Conservation (phyloP, 2,329 filamentous ascomycete genomes). For the Fusarium lateritium region DNA sequence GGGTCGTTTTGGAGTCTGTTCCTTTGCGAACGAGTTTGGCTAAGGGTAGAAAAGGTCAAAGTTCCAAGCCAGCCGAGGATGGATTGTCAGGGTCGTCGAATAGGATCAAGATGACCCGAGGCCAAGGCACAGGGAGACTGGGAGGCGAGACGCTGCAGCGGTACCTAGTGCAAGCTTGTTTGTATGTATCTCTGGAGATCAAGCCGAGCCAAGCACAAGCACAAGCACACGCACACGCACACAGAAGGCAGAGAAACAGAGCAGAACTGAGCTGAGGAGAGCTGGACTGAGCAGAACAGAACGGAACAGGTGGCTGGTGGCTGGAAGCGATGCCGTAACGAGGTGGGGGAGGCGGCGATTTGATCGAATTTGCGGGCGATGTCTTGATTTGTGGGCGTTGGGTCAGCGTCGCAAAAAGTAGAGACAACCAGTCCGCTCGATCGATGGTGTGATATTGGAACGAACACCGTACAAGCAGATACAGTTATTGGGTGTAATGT, state of each 20-base stretch:
- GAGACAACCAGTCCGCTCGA: conserved; percentile 20
- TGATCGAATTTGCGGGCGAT: conserved; percentile 42
- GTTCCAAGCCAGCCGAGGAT: conserved; percentile 36
- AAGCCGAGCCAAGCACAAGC: conserved; percentile 8
- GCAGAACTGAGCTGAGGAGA: conserved; percentile 16
- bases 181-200: neutral
- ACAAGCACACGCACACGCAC: neutral
- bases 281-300: conserved; percentile 9
- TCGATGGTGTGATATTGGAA: conserved; percentile 37
- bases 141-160: conserved; percentile 25
- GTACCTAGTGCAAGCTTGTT: conserved; percentile 10
- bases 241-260: conserved; percentile 18
- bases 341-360: conserved; percentile 50
- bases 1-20: conserved; percentile 47
- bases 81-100: conserved; percentile 29
- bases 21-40: conserved; percentile 36
- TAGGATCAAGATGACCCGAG: conserved; percentile 30
- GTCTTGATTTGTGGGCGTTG: conserved; percentile 44
- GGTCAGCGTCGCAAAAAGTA: conserved; percentile 21
- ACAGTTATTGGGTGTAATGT: neutral
- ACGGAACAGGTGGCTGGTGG: conserved; percentile 48
- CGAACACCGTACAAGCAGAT: conserved; percentile 15
- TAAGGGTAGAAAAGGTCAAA: conserved; percentile 21
- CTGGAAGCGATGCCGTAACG: conserved; percentile 50
- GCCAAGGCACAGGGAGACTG: conserved; percentile 37